phyloP scores from a whole-genome alignment of 2,329 filamentous ascomycete genomes.

The Cercospora janseana region DNA sequence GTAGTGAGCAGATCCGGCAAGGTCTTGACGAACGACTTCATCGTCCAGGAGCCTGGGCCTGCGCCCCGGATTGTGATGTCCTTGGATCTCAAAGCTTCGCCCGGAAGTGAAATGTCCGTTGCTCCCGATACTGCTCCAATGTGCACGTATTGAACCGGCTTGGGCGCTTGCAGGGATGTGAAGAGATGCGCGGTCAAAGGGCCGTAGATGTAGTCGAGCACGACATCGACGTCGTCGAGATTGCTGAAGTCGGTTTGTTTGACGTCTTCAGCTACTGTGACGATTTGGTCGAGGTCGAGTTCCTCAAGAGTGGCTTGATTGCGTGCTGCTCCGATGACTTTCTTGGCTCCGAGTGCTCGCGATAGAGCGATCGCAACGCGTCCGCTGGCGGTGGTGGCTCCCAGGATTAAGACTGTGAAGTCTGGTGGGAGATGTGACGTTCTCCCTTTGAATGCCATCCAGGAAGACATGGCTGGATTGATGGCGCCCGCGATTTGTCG shows the following conservation, averaged over 20 bases:
- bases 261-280: conserved; percentile 44
- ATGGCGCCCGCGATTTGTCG: conserved; percentile 53
- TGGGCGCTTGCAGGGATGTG: conserved; percentile 41
- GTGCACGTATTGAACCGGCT: conserved; percentile 54
- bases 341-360: conserved; percentile 50
- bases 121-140: conserved; percentile 50
- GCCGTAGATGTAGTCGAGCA: conserved; percentile 60
- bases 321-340: conserved; percentile 54
- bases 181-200: conserved; percentile 46
- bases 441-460: conserved; percentile 56
- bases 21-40: conserved; percentile 26
- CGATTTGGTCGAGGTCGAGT: conserved; percentile 48
- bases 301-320: conserved; percentile 45
- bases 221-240: conserved; percentile 51
- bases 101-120: conserved; percentile 43
- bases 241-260: conserved; percentile 50
- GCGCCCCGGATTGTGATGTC: conserved; percentile 45
- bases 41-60: conserved; percentile 32
- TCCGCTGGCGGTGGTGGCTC: conserved; percentile 55
- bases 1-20: conserved; percentile 28
- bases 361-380: conserved; percentile 52
- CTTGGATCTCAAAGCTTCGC: conserved; percentile 49
- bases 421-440: conserved; percentile 41
- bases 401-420: conserved; percentile 54
- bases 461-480: conserved; percentile 57